These are phyloP conservation scores for Cytospora chrysosperma DNA, from an alignment of 2,329 filamentous ascomycete genomes.

Conservation along the genomic window DNA sequence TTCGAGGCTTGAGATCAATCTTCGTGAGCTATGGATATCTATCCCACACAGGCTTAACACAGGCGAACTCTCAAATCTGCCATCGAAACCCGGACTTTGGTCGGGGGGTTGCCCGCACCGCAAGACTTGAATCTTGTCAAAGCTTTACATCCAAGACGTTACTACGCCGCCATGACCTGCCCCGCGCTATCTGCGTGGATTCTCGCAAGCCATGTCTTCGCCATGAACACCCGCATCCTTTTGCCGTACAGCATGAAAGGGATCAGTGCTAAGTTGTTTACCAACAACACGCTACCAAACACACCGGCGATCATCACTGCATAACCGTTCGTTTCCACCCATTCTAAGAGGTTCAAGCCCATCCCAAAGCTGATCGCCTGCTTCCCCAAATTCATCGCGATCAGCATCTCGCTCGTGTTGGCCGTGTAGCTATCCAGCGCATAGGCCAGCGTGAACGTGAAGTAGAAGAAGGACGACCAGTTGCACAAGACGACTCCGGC, in stretches of 20 bases:
- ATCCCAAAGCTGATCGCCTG: slow-evolving; percentile 56
- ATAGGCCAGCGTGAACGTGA: slow-evolving; percentile 59
- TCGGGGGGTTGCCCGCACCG: not conserved
- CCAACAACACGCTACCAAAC: slow-evolving; percentile 47
- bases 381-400: slow-evolving; percentile 58
- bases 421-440: slow-evolving; percentile 58
- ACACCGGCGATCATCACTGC: slow-evolving; percentile 50
- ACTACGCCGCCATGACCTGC: slow-evolving; percentile 13
- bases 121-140: not conserved
- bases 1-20: not conserved
- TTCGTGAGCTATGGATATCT: not conserved
- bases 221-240: slow-evolving; percentile 45
- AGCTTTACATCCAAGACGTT: not conserved
- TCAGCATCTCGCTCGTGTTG: slow-evolving; percentile 63
- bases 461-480: slow-evolving; percentile 53
- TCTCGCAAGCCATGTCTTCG: slow-evolving; percentile 46
- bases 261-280: slow-evolving; percentile 48
- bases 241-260: slow-evolving; percentile 53
- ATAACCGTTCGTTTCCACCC: slow-evolving; percentile 50
- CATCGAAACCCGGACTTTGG: not conserved
- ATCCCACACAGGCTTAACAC: not conserved
- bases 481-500: slow-evolving; percentile 48
- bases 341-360: slow-evolving; percentile 49
- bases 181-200: slow-evolving; percentile 23
- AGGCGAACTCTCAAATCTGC: not conserved